Base-by-base conservation (phyloP, 306 rosid species). In the Elaeagnus macrophylla region DNA sequence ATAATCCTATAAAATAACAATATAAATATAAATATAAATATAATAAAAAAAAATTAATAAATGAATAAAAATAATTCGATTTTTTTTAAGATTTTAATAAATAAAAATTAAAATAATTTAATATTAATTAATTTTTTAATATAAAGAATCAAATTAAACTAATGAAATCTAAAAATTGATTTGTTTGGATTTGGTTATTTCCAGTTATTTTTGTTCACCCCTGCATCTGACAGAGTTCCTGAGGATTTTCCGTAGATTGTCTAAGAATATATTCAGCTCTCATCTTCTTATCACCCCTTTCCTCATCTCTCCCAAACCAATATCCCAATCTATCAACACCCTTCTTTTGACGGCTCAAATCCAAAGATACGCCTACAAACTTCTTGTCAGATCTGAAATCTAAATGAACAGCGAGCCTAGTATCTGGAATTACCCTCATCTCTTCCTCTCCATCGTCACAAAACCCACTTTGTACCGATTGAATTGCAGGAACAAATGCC, bases 401-500 rank as follows among this genome's bases (percentile, higher is more conserved):
- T 57, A 91, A 84, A 59, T 82, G 84, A 70, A 91, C 84, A 12
- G 79, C 70, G 17, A 86, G 85, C 71, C 96, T 82, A 1, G 60
- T 65, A 37, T 62, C 68, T 12, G 91, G 82, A 69, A 78, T 72
- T 60, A 44, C 69, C 39, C 12, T 68, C 56, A 53, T 79, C 60
- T 64, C 94, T 15, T 78, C 91, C 36, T 71, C 69, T 37, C 79
- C 88, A 8, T 78, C 84, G 16, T 78, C 84, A 14, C 66, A 71
- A 45, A 77, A 60, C 49, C 81, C 77, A 44, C 67, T 74, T 66
- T 77, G 72, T 54, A 84, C 72, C 10, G 77, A 72, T 77, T 86
- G 86, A 58, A 91, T 79, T 35, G 94, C 97, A 9, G 97, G 97
- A 18, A 79, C 86, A 70, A 91, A 91, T 10, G 86, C 94, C 67